Percentiles rank a stretch among this genome's conserved stretches.
These are phyloP conservation scores for Erigeron canadensis DNA, from an alignment of 129 eudicot genomes.

Conservation along the genomic window DNA sequence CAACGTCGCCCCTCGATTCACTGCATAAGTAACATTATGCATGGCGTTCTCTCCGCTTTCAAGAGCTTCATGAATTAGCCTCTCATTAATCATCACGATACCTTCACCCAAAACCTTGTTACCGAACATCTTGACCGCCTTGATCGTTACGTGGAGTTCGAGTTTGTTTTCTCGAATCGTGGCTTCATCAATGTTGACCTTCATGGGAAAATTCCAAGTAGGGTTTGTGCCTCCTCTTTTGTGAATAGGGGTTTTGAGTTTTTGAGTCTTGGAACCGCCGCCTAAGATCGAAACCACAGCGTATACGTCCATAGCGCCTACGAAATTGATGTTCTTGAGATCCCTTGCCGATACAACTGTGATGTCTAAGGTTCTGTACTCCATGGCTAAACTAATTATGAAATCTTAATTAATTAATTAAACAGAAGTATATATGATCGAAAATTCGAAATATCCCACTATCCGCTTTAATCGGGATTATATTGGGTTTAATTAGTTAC, in stretches of 20 bases:
- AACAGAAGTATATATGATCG: no score
- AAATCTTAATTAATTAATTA: neutral
- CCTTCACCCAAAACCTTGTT: neutral
- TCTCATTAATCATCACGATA: neutral
- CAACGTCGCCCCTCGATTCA: neutral
- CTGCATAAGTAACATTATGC: neutral
- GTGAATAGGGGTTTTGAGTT: neutral
- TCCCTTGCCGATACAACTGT: constrained; percentile 58
- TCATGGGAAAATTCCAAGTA: neutral
- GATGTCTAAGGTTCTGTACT: constrained; percentile 42
- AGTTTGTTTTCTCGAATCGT: neutral
- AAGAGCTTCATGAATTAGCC: neutral
- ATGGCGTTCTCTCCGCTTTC: neutral
- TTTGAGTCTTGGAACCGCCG: neutral
- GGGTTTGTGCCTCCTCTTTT: neutral
- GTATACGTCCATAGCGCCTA: constrained; percentile 69
- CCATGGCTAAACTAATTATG: constrained; percentile 2
- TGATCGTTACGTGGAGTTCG: neutral
- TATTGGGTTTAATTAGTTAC: no score
- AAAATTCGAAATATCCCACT: no score
- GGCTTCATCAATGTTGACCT: neutral
- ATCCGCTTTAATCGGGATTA: no score
- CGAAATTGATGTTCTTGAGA: constrained; percentile 60
- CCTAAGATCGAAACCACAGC: constrained; percentile 31
- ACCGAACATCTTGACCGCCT: neutral